These are phyloP conservation scores for Claviceps digitariae DNA, from an alignment of 2,329 filamentous ascomycete genomes.

Conservation along the genomic window DNA sequence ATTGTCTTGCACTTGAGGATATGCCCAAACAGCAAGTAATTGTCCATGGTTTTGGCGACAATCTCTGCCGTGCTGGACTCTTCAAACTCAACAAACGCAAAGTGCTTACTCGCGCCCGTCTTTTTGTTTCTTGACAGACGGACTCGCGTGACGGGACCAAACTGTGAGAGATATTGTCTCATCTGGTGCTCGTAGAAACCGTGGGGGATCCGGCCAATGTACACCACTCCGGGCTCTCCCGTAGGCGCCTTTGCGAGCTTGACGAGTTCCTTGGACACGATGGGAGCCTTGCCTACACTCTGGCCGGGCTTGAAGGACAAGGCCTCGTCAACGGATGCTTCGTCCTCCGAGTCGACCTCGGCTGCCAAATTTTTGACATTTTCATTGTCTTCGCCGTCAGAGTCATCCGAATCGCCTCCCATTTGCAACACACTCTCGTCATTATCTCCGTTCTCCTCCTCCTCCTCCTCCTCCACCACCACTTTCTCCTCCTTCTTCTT, in stretches of 20 bases:
- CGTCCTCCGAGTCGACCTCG: slow-evolving; percentile 31
- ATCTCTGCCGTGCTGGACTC: slow-evolving; percentile 71
- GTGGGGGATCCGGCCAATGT: slow-evolving; percentile 81
- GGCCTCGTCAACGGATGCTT: slow-evolving; percentile 23
- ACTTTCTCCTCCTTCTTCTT: slow-evolving; percentile 5
- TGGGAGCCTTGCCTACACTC: slow-evolving; percentile 37
- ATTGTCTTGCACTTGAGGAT: slow-evolving; percentile 79
- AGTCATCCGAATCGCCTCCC: slow-evolving; percentile 17
- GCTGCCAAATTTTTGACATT: slow-evolving; percentile 30
- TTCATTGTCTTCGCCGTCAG: slow-evolving; percentile 28
- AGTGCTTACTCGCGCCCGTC: slow-evolving; percentile 86
- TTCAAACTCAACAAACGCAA: slow-evolving; percentile 83
- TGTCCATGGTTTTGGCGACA: slow-evolving; percentile 92
- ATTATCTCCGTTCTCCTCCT: slow-evolving; percentile 18
- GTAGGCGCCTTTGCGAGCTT: slow-evolving; percentile 29
- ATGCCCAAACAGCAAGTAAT: slow-evolving; percentile 90
- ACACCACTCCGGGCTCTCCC: slow-evolving; percentile 63
- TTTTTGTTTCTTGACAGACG: slow-evolving; percentile 84
- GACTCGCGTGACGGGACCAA: slow-evolving; percentile 65
- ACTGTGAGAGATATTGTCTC: slow-evolving; percentile 85
- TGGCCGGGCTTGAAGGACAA: slow-evolving; percentile 32
- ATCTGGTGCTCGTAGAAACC: slow-evolving; percentile 96
- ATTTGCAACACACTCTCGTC: slow-evolving; percentile 20
- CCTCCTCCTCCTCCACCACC: slow-evolving; percentile 5
- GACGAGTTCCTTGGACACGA: slow-evolving; percentile 29